These are phyloP conservation scores for Abelmoschus esculentus DNA, from an alignment of 345 rosid genomes.

Conservation along the genomic window DNA sequence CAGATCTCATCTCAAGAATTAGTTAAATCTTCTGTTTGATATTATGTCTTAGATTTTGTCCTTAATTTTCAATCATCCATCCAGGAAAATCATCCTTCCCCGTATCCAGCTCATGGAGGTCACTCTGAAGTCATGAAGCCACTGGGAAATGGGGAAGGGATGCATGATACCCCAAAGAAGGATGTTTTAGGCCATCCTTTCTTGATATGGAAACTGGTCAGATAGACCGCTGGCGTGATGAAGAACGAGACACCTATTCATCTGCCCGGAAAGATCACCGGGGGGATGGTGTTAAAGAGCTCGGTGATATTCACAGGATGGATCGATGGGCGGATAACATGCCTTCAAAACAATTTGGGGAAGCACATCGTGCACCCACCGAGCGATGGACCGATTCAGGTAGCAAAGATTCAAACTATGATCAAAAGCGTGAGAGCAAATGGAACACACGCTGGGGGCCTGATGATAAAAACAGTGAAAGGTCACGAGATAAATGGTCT, in stretches of 20 bases:
- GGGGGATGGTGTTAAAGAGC: conserved; percentile 80
- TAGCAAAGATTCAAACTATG: conserved; percentile 60
- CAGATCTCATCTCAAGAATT: neutral
- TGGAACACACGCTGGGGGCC: conserved; percentile 99
- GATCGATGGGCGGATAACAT: conserved; percentile 81
- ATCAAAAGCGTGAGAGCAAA: conserved; percentile 91
- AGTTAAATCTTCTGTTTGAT: neutral
- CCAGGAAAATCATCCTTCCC: conserved; percentile 40
- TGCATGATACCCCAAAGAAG: conserved; percentile 55
- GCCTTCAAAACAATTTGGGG: conserved; percentile 21
- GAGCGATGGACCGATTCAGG: conserved; percentile 81
- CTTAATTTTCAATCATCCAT: neutral
- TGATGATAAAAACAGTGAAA: conserved; percentile 58
- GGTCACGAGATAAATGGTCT: conserved; percentile 43
- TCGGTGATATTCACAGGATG: conserved; percentile 49
- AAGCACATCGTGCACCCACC: neutral
- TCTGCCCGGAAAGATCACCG: conserved; percentile 64
- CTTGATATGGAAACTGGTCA: conserved; percentile 69
- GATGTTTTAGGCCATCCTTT: conserved; percentile 77
- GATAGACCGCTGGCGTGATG: conserved; percentile 91
- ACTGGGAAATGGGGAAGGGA: conserved; percentile 52
- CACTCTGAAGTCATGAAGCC: conserved; percentile 36
- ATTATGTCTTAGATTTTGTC: neutral
- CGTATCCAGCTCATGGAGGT: conserved; percentile 32
- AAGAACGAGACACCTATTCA: conserved; percentile 81